Conservation (phyloP, 345 rosid species). For the Euphorbia tirucalli region DNA sequence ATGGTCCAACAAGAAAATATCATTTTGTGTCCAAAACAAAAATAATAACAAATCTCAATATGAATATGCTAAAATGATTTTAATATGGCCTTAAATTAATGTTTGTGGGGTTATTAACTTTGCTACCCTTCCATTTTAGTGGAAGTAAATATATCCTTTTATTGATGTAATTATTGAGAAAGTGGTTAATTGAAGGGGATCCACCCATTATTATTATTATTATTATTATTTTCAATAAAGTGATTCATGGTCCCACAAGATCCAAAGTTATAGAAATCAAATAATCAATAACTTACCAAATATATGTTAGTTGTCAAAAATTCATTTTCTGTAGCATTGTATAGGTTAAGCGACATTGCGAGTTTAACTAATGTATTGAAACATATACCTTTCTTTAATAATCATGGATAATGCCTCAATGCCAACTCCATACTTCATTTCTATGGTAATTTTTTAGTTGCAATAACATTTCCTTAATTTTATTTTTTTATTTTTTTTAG, state of each 20-base stretch:
- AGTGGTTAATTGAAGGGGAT: neutral
- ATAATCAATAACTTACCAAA: neutral
- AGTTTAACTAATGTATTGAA: neutral
- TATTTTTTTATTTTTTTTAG: too few relatives aligned
- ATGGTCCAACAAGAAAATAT: too few relatives aligned
- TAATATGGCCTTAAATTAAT: neutral
- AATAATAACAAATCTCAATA: too few relatives aligned
- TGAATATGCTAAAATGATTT: too few relatives aligned
- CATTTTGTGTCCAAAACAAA: neutral
- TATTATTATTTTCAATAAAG: neutral
- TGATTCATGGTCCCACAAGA: neutral
- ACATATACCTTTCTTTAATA: too few relatives aligned
- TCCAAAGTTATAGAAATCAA: neutral
- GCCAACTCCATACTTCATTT: too few relatives aligned
- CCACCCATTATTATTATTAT: too few relatives aligned
- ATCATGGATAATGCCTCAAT: too few relatives aligned
- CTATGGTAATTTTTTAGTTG: neutral
- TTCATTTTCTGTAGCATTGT: neutral
- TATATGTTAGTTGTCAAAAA: neutral
- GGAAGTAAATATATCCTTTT: neutral
- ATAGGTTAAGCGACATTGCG: neutral
- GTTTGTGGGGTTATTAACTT: neutral
- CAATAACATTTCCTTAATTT: too few relatives aligned
- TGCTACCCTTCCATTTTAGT: neutral
- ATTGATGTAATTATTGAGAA: slow-evolving; percentile 1